Conservation (phyloP, 1,284 basidiomycete genomes). For the Trametes versicolor region DNA sequence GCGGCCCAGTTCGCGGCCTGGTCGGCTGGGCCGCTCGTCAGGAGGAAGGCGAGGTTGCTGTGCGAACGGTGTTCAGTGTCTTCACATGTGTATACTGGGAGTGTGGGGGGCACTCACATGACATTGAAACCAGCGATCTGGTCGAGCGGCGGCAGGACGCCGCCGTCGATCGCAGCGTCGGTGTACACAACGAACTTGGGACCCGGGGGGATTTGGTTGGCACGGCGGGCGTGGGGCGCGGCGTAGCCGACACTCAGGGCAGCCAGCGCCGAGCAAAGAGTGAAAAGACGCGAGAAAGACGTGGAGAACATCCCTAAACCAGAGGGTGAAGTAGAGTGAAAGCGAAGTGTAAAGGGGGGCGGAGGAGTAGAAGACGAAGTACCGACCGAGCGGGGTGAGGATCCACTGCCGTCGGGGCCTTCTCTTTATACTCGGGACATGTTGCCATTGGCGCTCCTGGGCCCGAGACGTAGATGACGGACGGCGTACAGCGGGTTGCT, state of each 20-base stretch:
- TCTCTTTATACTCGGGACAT: constrained; percentile 5
- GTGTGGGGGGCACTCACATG: constrained; percentile 10
- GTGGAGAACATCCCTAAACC: constrained; percentile 22
- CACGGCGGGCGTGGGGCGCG: constrained; percentile 9
- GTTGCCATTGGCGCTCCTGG: not conserved
- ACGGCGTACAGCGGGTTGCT: not conserved
- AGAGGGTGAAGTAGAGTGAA: constrained; percentile 17
- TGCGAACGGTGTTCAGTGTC: not conserved
- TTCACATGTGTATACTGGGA: not conserved
- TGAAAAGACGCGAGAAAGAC: constrained; percentile 20
- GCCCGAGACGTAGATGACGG: not conserved
- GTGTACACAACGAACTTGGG: constrained; percentile 18
- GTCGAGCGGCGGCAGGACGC: constrained; percentile 25
- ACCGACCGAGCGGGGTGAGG: constrained; percentile 14
- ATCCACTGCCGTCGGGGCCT: not conserved
- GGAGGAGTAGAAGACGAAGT: constrained; percentile 14
- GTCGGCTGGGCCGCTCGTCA: constrained; percentile 19
- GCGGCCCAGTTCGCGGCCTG: constrained; percentile 21
- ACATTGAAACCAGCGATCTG: constrained; percentile 33
- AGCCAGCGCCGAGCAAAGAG: constrained; percentile 18
- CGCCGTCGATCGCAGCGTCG: constrained; percentile 7
- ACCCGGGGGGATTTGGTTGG: constrained; percentile 6
- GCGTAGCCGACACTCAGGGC: constrained; percentile 13
- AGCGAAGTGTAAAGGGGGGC: constrained; percentile 1
- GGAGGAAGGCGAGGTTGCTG: constrained; percentile 29